Evolutionary conservation across 2,329 filamentous ascomycete species (phyloP), one percentile per base, ranked within the genome.

Genomic region (Colletotrichum somersetense): DNA sequence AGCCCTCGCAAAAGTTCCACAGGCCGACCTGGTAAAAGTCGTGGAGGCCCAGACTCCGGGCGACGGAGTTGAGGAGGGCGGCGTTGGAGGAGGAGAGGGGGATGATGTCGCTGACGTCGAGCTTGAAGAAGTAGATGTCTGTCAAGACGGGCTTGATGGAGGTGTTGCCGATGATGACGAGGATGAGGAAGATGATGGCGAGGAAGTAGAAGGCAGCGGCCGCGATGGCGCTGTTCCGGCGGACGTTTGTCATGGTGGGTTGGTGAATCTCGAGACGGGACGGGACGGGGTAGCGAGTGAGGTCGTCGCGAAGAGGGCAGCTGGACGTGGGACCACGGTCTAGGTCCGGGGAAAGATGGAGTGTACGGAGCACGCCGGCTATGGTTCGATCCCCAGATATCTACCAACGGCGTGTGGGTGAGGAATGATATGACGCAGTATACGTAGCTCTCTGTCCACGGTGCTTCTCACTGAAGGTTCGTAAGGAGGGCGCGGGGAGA

Each of bases 1-100:
- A 97, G 26, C 95, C 95, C 80, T 97, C 93, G 81, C 96, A 98
- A 81, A 92, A 97, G 72, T 91, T 92, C 96, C 96, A 98, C 52
- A 98, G 83, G 7, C 95, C 95, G 38, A 97, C 93, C 77, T 95
- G 93, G 82, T 98, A 98, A 83, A 97, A 98, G 81, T 98, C 96
- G 80, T 97, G 94, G 61, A 98, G 87, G 40, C 95, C 96, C 66
- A 98, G 86, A 30, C 92, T 93, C 63, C 93, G 91, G 5, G 95
- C 94, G 75, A 97, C 95, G 57, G 91, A 94, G 84, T 97, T 97
- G 81, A 97, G 92, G 57, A 97, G 87, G 33, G 87, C 83, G 12
- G 91, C 90, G 46, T 73, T 73, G 79, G 95, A 92, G 53, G 92
- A 91, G 20, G 93, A 90, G 44, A 89, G 85, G 0, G 93, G 92